A percentile compares a stretch with the other conserved stretches of the same genome.
Evolutionary conservation across 2,329 filamentous ascomycete genomes (phyloP).

Genomic region (Rugonectria rugulosa): DNA sequence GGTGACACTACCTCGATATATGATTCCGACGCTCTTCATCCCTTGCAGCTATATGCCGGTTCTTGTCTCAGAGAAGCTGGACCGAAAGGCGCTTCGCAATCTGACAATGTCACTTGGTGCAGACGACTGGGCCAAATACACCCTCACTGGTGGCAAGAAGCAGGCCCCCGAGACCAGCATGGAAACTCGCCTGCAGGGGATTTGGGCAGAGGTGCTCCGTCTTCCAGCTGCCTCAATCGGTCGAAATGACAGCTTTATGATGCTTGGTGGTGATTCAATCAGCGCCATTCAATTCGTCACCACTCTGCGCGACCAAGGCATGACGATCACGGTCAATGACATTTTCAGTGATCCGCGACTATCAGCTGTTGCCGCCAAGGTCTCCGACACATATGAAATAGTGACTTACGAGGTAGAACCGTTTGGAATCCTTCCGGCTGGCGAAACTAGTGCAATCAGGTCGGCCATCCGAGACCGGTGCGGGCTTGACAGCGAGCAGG

Average conservation of each 20-base stretch:
- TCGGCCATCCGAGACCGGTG: not conserved
- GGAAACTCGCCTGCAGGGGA: conserved; percentile 27
- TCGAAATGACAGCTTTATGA: conserved; percentile 19
- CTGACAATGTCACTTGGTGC: conserved; percentile 10
- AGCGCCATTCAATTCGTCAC: conserved; percentile 38
- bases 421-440: not conserved
- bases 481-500: not conserved
- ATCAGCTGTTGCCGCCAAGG: not conserved
- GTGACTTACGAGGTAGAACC: not conserved
- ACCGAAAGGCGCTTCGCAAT: conserved; percentile 20
- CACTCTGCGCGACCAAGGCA: not conserved
- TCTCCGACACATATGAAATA: not conserved
- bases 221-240: conserved; percentile 39
- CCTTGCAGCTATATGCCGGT: too few species aligned
- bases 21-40: too few species aligned
- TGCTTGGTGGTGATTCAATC: too few species aligned
- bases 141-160: not conserved
- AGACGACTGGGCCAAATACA: conserved; percentile 5
- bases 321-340: conserved; percentile 15
- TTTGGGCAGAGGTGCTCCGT: conserved; percentile 41
- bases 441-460: not conserved
- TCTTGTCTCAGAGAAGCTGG: conserved; percentile 26
- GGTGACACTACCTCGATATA: too few species aligned
- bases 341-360: conserved; percentile 16
- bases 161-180: not conserved